Base-by-base conservation (phyloP, 108 stramenopile genomes). In the Mediolabrus comicus region DNA sequence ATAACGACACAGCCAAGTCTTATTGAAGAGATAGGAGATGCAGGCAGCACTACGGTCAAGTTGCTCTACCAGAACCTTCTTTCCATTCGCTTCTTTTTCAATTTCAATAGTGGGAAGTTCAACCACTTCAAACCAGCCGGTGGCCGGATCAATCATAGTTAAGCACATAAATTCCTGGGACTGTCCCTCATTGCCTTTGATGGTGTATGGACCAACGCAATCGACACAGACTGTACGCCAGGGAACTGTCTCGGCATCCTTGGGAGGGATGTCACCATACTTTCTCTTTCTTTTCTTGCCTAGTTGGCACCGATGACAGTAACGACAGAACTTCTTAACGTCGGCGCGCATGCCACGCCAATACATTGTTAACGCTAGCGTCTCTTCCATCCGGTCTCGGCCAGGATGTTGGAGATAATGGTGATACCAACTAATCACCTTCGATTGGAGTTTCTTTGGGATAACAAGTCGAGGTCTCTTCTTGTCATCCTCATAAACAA, bases 391-490 rank as follows among this genome's bases (percentile, higher is more conserved):
- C 6, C 59, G 49, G 5, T 49, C 29, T 12, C 13, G 6, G 7
- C 80, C 74, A 0, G 53, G 55, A 32, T 81, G 80, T 0, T 70
- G 56, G 7, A 81, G 64, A 4, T 38, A 30, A 0, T 46, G n/a
- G 35, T 81, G 80, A 46, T 70, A 81, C 74, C 74, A 81, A 3
- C 7, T 12, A 12, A 36, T 8, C 4, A 36, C 7, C 7, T 36
- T 36, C 36, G 3, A 8, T 8, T 36, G 36, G 11, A 36, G 7
- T 1, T 1, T 12, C 1, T 3, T 12, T 8, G 36, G 36, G 7
- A 36, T 36, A 12, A 36, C 36, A 3, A 36, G 36, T 8, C 36
- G 36, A 12, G 9, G 36, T 3, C 36, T 8, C 9, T 1, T 1
- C 9, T 1, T 1, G 7, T 36, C 36, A 8, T 7, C 7, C 1